Percentiles rank a stretch among this genome's conserved stretches.
phyloP scores from a whole-genome alignment of 208 protist genomes.

The Leishmania mexicana region DNA sequence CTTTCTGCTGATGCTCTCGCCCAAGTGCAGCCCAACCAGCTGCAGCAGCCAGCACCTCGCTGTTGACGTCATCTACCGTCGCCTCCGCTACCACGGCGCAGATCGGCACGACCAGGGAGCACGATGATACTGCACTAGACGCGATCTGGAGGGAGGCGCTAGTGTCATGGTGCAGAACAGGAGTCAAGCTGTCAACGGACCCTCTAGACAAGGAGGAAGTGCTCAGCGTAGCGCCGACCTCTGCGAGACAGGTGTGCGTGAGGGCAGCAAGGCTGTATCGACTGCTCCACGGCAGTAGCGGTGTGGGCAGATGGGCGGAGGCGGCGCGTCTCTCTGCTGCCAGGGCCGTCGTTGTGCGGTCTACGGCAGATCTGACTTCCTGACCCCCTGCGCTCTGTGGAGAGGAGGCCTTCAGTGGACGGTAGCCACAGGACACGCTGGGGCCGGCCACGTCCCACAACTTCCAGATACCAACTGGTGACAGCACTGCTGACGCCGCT shows the following conservation, averaged over 20 bases:
- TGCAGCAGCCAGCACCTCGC: slow-evolving; percentile 25
- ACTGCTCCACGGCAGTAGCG: slow-evolving; percentile 25
- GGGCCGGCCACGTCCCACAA: slow-evolving; percentile 38
- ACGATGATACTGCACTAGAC: slow-evolving; percentile 16
- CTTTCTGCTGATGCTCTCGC: slow-evolving; percentile 17
- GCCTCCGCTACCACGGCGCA: slow-evolving; percentile 36
- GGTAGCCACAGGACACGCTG: slow-evolving; percentile 28
- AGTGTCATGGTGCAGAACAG: slow-evolving; percentile 6
- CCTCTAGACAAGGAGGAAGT: neutral
- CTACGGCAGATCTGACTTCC: neutral
- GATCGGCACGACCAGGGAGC: slow-evolving; percentile 35
- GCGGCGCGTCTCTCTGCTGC: neutral
- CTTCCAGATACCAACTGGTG: slow-evolving; percentile 32
- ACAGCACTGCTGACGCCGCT: neutral
- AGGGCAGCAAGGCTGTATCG: slow-evolving; percentile 33
- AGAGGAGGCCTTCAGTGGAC: neutral
- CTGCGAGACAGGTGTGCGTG: slow-evolving; percentile 29
- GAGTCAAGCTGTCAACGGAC: neutral
- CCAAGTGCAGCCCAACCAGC: slow-evolving; percentile 36
- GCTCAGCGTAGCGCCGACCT: neutral
- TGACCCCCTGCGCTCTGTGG: neutral
- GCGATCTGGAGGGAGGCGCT: slow-evolving; percentile 21
- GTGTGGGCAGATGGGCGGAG: neutral
- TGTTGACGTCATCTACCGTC: slow-evolving; percentile 25
- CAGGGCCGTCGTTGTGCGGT: neutral